phyloP scores from a whole-genome alignment of 2,329 filamentous ascomycete species.

The Chaetomiaceae sp. region DNA sequence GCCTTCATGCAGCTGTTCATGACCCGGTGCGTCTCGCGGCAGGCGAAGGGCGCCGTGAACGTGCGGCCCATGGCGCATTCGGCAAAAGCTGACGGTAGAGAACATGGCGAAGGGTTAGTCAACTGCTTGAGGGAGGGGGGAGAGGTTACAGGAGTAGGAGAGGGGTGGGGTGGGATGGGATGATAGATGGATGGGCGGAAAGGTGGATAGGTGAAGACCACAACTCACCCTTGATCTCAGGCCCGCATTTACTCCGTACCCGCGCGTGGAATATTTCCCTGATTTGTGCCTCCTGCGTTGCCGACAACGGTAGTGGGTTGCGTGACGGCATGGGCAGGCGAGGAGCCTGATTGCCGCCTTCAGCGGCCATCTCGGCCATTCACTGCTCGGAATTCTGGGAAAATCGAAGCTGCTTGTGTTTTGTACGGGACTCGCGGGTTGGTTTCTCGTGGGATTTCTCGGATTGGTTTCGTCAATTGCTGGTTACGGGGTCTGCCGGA shows the following conservation, averaged over 20 bases:
- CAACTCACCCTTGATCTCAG: constrained; percentile 67
- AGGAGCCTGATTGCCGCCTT: constrained; percentile 19
- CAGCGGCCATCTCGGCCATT: constrained; percentile 39
- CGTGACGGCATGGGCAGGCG: constrained; percentile 51
- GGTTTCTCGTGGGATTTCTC: no score
- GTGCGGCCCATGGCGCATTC: constrained; percentile 83
- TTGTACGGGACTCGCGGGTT: background rate
- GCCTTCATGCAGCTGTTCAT: constrained; percentile 95
- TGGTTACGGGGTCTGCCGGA: no score
- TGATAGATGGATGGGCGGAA: background rate
- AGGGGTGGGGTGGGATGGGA: background rate
- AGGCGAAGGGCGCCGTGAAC: constrained; percentile 81
- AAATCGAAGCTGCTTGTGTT: background rate
- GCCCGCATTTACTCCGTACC: constrained; percentile 69
- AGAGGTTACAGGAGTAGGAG: background rate
- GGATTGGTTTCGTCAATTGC: no score
- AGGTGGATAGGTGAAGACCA: no score
- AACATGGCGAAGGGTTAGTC: background rate
- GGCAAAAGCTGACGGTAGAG: constrained; percentile 66
- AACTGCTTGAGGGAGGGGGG: background rate
- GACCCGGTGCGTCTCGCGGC: constrained; percentile 67
- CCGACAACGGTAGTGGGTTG: constrained; percentile 79
- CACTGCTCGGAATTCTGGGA: constrained; percentile 1
- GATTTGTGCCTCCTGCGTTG: constrained; percentile 76
- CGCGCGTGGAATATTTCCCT: constrained; percentile 75